Conservation (phyloP, 2,329 filamentous ascomycete species). For the Colletotrichum brevisporum region DNA sequence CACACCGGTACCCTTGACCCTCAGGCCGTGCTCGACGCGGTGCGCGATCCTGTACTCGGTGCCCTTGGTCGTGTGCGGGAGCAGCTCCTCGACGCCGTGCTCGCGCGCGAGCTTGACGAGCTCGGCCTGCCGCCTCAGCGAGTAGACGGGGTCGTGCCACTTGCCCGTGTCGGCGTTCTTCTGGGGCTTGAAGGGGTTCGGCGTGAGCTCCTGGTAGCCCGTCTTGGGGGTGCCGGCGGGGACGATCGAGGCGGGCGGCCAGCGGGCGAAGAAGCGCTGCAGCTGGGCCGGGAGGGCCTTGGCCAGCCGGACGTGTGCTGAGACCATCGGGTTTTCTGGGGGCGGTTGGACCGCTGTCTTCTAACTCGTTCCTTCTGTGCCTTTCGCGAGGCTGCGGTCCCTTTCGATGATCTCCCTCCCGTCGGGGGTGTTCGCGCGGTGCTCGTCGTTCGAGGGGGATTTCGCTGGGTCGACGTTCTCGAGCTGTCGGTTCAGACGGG, state of each 20-base stretch:
- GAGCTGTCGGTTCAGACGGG: background rate
- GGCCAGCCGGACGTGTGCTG: slow-evolving; percentile 68
- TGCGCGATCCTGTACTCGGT: slow-evolving; percentile 78
- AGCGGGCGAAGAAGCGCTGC: slow-evolving; percentile 89
- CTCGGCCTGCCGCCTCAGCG: slow-evolving; percentile 89
- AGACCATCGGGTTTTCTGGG: background rate
- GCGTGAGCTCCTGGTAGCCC: slow-evolving; percentile 68
- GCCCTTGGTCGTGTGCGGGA: slow-evolving; percentile 84
- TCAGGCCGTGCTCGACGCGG: slow-evolving; percentile 83
- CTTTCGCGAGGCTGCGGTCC: background rate
- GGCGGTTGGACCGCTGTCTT: no score
- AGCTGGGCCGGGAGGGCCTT: slow-evolving; percentile 83
- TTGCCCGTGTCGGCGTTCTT: slow-evolving; percentile 84
- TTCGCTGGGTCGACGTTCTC: slow-evolving; percentile 12
- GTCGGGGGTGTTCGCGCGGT: background rate
- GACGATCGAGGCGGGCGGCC: slow-evolving; percentile 79
- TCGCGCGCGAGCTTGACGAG: slow-evolving; percentile 87
- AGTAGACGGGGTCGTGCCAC: slow-evolving; percentile 88
- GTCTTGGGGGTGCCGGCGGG: slow-evolving; percentile 61
- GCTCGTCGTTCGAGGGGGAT: slow-evolving; percentile 9
- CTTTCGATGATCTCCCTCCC: background rate
- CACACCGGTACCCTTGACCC: slow-evolving; percentile 92
- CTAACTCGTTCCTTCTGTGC: background rate
- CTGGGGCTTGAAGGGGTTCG: slow-evolving; percentile 86
- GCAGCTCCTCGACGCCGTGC: slow-evolving; percentile 83